Evolutionary conservation across 192 early-diverging fungal genomes (phyloP), one percentile per base, ranked within the genome.

Genomic region (Coemansia umbellata): DNA sequence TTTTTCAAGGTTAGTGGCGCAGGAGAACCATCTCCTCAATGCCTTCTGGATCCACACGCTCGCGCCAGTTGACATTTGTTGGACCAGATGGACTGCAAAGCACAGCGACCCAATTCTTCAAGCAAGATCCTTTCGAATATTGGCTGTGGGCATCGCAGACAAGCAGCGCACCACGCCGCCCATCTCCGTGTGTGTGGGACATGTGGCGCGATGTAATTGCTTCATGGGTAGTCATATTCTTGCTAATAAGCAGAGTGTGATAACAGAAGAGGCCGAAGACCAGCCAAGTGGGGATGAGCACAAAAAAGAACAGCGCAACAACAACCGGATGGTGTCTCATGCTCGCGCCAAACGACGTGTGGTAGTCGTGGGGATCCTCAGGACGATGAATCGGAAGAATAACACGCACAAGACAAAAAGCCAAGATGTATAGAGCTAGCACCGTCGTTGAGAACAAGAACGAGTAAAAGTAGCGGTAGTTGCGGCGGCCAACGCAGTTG

Each of bases 181-280:
- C 42, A 14, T 58, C 36, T 3, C 55, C 50, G n/a, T n/a, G n/a
- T 11, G 39, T 21, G 19, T 41, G 8, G 19, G 39, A 9, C 8
- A 17, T 41, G 18, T 65, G 56, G 15, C 63, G 54, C 3, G 69
- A 52, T 2, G 50, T 70, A 35, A 91, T 74, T 49, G 92, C 83
- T 69, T 97, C 94, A 63, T 95, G 91, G 0, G 94, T 97, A 8
- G 92, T 94, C n/a, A 91, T 57, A 52, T 89, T 89, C 18, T 78
- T 70, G 22, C 77, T 74, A 13, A 83, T 79, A 21, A 97, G 66
- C 56, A 82, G 82, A 31, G 79, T 83, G 54, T 94, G 94, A 66
- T 91, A 93, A 0, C 58, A 55, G 7, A 88, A 80, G 65, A 97
- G 72, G 8, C 88, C 83, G 23, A 86, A 79, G 0, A 97, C 71